These are phyloP conservation scores for Berberis thunbergii DNA, from an alignment of 164 flowering plant genomes.

Conservation along the genomic window DNA sequence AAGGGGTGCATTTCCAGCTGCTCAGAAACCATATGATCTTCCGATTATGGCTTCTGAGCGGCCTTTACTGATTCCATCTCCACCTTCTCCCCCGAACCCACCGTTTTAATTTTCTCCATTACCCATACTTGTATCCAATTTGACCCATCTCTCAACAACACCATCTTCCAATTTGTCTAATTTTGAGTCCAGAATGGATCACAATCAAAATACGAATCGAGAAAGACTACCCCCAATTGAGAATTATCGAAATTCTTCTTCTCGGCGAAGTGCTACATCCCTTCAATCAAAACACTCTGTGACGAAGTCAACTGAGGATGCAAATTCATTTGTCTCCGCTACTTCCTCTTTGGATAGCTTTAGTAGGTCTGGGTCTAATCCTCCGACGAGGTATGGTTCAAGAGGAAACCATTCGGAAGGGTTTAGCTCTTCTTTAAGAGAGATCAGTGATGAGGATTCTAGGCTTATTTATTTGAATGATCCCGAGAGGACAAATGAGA, in stretches of 20 bases:
- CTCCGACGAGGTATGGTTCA: slow-evolving; percentile 51
- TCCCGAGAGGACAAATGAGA: slow-evolving; percentile 59
- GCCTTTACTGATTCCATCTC: slow-evolving; percentile 39
- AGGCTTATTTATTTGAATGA: slow-evolving; percentile 61
- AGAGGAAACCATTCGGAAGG: slow-evolving; percentile 50
- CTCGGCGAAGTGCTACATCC: slow-evolving; percentile 35
- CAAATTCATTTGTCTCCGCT: background rate
- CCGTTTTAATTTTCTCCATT: background rate
- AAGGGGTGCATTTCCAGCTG: too few relatives aligned
- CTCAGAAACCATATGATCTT: slow-evolving; percentile 2
- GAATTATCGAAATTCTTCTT: slow-evolving; percentile 19
- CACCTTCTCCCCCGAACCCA: slow-evolving; percentile 11
- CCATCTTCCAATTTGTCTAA: background rate
- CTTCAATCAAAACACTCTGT: slow-evolving; percentile 31
- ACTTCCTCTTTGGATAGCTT: slow-evolving; percentile 11
- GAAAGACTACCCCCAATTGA: background rate
- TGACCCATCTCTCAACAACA: background rate
- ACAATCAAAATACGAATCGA: too few relatives aligned
- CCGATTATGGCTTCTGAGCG: slow-evolving; percentile 42
- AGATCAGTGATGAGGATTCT: slow-evolving; percentile 80
- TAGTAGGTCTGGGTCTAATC: slow-evolving; percentile 27
- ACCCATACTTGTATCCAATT: background rate
- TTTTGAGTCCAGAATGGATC: too few relatives aligned
- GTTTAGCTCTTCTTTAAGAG: slow-evolving; percentile 54
- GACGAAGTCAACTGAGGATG: slow-evolving; percentile 18